Base-by-base conservation (phyloP, 129 eudicot genomes). In the Chrysanthemum makinoi region DNA sequence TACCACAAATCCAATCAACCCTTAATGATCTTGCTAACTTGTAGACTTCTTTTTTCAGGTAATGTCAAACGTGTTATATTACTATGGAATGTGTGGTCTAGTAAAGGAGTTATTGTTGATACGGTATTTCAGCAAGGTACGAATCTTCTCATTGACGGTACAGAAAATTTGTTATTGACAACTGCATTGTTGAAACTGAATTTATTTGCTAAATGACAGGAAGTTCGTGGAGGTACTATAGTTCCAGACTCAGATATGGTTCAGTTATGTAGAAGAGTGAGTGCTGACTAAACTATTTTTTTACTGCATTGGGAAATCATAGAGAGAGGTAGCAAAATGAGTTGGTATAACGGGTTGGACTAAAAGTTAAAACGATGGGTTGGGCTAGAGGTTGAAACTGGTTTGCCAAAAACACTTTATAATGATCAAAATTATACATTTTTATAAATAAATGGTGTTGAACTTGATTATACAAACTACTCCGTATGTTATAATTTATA, bases 71-170 rank as follows among this genome's bases (percentile, higher is more conserved):
- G 80, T 89, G 58, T 86, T 92, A 4, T 87, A 89, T 73, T 85
- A 77, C 51, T 92, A 89, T 62, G 98, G 98, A 17, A 92, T 86
- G 95, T 92, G 98, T 75, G 80, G 88, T 67, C 68, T 92, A 50
- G 91, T 87, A 65, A 92, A 92, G 75, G 98, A 92, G 66, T 66
- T 87, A 69, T 76, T 92, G 86, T 91, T 92, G 28, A 83, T 81
- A 77, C 91, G 98, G 22, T 92, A 89, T 82, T 92, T 92, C 87
- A 92, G 98, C 86, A 89, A 92, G 96, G 98, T 92, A 66, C 63
- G 53, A 35, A 28, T 62, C 6, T 60, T 46, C 52, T 69, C 33
- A 20, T 54, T 49, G 43, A 59, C 76, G 17, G 15, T 19, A 74
- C 22, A 15, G 35, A 28, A 28, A 33, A n/a, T 20, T 35, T 6